Evolutionary conservation across 306 rosid species (phyloP).

Genomic region (Pyrus pyrifolia): DNA sequence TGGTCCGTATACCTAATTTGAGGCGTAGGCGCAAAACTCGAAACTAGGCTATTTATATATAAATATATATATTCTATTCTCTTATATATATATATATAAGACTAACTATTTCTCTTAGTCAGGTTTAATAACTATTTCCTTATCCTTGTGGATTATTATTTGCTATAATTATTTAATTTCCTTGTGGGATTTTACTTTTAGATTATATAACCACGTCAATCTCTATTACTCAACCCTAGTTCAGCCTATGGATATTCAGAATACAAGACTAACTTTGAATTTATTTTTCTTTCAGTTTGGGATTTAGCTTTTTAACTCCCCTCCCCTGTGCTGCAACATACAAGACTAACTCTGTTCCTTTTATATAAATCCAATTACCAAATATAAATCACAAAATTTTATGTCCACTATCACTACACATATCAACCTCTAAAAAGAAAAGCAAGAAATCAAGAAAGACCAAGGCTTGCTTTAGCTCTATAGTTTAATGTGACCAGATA

Average conservation of each 20-base stretch:
- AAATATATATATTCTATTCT: neutral
- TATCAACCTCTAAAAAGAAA: neutral
- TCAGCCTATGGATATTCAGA: neutral
- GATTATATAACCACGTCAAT: neutral
- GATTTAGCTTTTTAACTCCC: neutral
- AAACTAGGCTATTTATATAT: neutral
- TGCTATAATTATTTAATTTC: neutral
- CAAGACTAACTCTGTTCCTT: neutral
- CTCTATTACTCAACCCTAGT: neutral
- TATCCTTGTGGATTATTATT: neutral
- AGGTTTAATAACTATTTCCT: neutral
- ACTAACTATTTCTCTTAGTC: neutral
- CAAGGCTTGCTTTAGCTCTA: neutral
- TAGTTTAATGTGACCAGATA: neutral
- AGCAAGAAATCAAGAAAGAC: neutral
- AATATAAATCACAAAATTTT: neutral
- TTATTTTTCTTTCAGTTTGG: neutral
- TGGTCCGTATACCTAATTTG: neutral
- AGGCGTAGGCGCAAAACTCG: neutral
- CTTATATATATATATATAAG: neutral
- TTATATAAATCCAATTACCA: neutral
- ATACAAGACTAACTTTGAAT: neutral
- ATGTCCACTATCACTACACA: neutral
- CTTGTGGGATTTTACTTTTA: neutral
- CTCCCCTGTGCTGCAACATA: neutral